Percentiles rank a stretch among this genome's conserved stretches.
phyloP scores from a whole-genome alignment of 2,329 filamentous ascomycete species.

The Corinectria fuckeliana region DNA sequence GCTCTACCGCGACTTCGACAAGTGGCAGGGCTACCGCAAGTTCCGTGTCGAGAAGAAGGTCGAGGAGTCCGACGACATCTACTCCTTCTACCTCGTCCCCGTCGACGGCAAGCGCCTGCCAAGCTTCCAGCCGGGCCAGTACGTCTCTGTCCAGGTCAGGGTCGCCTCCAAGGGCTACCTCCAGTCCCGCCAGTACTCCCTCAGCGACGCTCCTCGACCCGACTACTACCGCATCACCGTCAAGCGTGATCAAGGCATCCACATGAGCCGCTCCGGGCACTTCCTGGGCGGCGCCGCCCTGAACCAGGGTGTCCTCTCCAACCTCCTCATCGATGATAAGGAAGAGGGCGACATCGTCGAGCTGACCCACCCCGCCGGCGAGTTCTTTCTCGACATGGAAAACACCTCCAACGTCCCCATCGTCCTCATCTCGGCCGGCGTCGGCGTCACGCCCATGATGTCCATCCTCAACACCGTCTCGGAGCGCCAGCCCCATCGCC shows the following conservation, averaged over 20 bases:
- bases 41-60: constrained; percentile 72
- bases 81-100: constrained; percentile 73
- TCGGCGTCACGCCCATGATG: constrained; percentile 65
- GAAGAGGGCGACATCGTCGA: constrained; percentile 67
- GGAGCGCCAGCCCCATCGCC: constrained; percentile 52
- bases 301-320: constrained; percentile 71
- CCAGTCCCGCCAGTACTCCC: constrained; percentile 75
- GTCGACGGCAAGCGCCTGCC: constrained; percentile 67
- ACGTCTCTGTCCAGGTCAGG: constrained; percentile 67
- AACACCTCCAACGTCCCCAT: constrained; percentile 50
- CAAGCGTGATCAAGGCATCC: constrained; percentile 67
- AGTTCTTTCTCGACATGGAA: constrained; percentile 61
- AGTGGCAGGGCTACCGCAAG: constrained; percentile 71
- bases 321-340: constrained; percentile 69
- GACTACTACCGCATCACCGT: constrained; percentile 74
- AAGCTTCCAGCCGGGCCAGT: constrained; percentile 72
- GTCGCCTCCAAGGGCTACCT: constrained; percentile 63
- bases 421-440: constrained; percentile 67
- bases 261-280: constrained; percentile 39
- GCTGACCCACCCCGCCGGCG: constrained; percentile 70
- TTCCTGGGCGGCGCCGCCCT: constrained; percentile 42
- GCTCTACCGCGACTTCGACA: constrained; percentile 66
- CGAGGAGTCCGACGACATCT: constrained; percentile 71
- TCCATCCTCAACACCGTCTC: constrained; percentile 65
- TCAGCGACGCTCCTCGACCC: constrained; percentile 68